Conservation (phyloP, 1,139 yeast species). For the Suhomyces chickasaworum region DNA sequence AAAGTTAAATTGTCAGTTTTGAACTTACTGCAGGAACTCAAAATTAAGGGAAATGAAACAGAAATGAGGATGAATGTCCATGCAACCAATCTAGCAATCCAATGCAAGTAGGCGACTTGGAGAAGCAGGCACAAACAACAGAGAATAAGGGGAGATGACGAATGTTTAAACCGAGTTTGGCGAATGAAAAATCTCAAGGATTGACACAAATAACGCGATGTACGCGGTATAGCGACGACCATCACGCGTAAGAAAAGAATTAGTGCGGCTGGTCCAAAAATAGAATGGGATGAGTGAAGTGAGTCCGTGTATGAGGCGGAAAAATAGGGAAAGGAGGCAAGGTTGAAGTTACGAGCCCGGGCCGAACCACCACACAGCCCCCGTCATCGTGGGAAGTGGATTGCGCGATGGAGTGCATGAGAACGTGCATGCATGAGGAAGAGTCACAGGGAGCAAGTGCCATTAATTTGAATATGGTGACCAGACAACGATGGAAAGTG, state of each 20-base stretch:
- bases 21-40: background rate
- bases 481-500: background rate
- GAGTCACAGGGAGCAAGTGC: conserved; percentile 7
- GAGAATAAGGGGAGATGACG: background rate
- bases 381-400: conserved; percentile 9
- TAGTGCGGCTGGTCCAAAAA: background rate
- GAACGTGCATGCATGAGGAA: conserved; percentile 1
- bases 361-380: conserved; percentile 12
- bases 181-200: background rate
- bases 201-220: background rate
- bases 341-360: conserved; percentile 5
- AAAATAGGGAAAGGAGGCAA: conserved; percentile 10
- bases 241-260: background rate
- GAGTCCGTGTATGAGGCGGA: background rate
- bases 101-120: background rate
- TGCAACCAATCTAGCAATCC: background rate
- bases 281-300: background rate
- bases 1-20: background rate
- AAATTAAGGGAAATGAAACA: background rate
- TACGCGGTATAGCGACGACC: background rate
- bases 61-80: background rate
- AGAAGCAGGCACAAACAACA: background rate
- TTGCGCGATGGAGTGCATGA: conserved; percentile 11
- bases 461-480: background rate
- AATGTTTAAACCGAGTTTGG: background rate